Conservation (phyloP, 495 filamentous ascomycete genomes). For the Xylaria nigripes region DNA sequence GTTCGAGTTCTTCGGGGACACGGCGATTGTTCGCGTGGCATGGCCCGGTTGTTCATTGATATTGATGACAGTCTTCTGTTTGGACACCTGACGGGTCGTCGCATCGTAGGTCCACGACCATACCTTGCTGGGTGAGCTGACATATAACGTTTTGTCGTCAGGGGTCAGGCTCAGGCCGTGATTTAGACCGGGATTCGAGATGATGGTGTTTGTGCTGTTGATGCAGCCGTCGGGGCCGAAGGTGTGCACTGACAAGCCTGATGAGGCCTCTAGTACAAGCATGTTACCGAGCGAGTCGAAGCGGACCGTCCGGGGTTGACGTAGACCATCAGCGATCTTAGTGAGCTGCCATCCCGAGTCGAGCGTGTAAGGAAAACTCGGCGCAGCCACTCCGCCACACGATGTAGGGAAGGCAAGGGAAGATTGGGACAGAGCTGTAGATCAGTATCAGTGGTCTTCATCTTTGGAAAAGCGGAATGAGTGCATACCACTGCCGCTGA, state of each 20-base stretch:
- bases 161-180: conserved; percentile 56
- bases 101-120: conserved; percentile 56
- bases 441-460: background rate
- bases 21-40: conserved; percentile 50
- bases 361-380: conserved; percentile 20
- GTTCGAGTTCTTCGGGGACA: conserved; percentile 39
- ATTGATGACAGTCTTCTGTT: conserved; percentile 41
- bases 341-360: conserved; percentile 28
- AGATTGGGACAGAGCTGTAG: conserved; percentile 18
- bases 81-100: conserved; percentile 31
- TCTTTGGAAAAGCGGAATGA: background rate
- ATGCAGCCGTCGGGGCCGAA: conserved; percentile 45
- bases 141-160: conserved; percentile 57
- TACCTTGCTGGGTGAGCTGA: conserved; percentile 46
- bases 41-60: conserved; percentile 51
- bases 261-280: conserved; percentile 47
- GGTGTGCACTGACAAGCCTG: conserved; percentile 45
- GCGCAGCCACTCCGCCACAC: conserved; percentile 25
- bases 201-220: conserved; percentile 34
- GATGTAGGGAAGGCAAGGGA: conserved; percentile 20
- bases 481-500: conserved; percentile 18
- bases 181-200: conserved; percentile 41
- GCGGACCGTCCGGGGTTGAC: conserved; percentile 25
- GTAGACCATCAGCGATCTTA: conserved; percentile 28
- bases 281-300: conserved; percentile 35